Evolutionary conservation across 2,329 filamentous ascomycete genomes (phyloP).

Genomic region (Arthrocladium fulminans): DNA sequence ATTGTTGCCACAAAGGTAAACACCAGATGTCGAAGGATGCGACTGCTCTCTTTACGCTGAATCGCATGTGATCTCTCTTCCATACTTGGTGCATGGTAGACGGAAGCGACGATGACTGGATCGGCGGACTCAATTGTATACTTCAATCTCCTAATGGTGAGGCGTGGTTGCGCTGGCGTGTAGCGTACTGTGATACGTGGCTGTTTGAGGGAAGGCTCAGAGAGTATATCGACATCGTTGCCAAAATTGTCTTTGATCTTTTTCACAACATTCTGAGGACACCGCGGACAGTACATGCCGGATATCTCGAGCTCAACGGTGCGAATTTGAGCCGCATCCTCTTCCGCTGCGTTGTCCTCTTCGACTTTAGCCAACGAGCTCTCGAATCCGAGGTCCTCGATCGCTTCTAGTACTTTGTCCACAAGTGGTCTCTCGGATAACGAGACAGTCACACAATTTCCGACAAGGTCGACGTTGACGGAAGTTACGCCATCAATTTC

Average conservation of each 20-base stretch:
- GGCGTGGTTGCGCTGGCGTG: constrained; percentile 53
- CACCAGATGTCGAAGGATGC: constrained; percentile 60
- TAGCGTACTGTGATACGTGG: constrained; percentile 67
- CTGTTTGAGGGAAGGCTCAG: constrained; percentile 47
- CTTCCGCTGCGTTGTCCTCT: constrained; percentile 28
- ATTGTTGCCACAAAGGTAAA: constrained; percentile 63
- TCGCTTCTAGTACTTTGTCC: constrained; percentile 38
- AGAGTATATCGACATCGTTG: constrained; percentile 44
- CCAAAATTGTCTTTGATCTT: constrained; percentile 22
- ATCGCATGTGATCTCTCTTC: constrained; percentile 72
- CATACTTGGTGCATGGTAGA: constrained; percentile 72
- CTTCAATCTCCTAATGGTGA: constrained; percentile 71
- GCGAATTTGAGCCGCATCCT: constrained; percentile 28
- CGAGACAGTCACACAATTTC: constrained; percentile 41
- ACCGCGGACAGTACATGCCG: constrained; percentile 68
- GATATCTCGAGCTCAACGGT: constrained; percentile 58
- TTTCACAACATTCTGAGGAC: constrained; percentile 41
- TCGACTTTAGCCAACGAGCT: constrained; percentile 47
- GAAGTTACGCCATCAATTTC: constrained; percentile 38
- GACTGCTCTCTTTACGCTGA: constrained; percentile 58
- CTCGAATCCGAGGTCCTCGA: constrained; percentile 58
- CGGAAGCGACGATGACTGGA: constrained; percentile 54
- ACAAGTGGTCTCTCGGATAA: constrained; percentile 41
- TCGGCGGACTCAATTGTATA: constrained; percentile 58
- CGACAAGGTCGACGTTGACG: constrained; percentile 44